These are phyloP conservation scores for Dactylellina haptotyla DNA, from an alignment of 2,329 filamentous ascomycete genomes.

Conservation along the genomic window DNA sequence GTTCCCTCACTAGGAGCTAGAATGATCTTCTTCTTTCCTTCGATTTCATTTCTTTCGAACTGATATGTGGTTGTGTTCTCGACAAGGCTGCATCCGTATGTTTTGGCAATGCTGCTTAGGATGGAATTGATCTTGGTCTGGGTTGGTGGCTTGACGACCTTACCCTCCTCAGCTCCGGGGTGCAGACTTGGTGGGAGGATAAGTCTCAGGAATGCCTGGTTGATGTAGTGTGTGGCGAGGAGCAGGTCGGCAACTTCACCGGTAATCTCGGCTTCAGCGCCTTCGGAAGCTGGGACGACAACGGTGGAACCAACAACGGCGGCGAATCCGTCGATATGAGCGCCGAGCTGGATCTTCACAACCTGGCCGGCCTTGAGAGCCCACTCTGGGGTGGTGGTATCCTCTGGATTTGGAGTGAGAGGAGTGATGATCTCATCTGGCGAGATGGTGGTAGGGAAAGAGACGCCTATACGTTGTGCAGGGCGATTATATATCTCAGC, in stretches of 20 bases:
- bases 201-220: constrained; percentile 89
- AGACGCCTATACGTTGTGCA: constrained; percentile 71
- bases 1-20: constrained; percentile 80
- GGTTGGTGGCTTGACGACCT: constrained; percentile 74
- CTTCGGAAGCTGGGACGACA: constrained; percentile 73
- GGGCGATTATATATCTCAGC: constrained; percentile 8
- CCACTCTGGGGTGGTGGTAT: constrained; percentile 81
- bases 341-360: constrained; percentile 98
- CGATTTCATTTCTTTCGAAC: constrained; percentile 97
- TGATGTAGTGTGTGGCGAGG: constrained; percentile 91
- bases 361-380: constrained; percentile 85
- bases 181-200: constrained; percentile 91
- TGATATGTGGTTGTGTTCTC: constrained; percentile 98
- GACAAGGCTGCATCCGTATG: constrained; percentile 89
- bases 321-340: constrained; percentile 96
- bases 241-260: constrained; percentile 86
- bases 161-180: constrained; percentile 61
- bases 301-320: constrained; percentile 96
- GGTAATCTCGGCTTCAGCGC: constrained; percentile 71
- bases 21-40: constrained; percentile 98
- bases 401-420: constrained; percentile 89
- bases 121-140: constrained; percentile 87
- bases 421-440: constrained; percentile 94
- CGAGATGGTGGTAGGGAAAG: constrained; percentile 93
- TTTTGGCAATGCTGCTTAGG: constrained; percentile 89